Evolutionary conservation across 306 rosid species (phyloP).

Genomic region (Quercus mongolica): DNA sequence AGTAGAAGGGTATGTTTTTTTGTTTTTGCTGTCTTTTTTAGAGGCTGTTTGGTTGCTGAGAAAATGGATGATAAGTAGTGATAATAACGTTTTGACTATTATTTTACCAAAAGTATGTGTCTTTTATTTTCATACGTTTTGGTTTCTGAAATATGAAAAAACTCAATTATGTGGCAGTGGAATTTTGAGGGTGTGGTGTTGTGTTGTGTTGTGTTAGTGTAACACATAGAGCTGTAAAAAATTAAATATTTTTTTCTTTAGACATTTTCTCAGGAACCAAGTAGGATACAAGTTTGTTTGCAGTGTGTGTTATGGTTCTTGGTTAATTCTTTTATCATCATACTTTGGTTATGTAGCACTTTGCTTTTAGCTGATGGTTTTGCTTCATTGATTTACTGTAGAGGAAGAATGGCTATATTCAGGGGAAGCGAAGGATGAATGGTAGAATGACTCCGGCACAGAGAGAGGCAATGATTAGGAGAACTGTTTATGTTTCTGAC

Average conservation of each 20-base stretch:
- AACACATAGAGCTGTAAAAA: background rate
- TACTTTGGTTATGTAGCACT: background rate
- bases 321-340: background rate
- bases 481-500: conserved; percentile 97
- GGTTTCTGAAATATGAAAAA: conserved; percentile 4
- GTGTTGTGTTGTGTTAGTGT: background rate
- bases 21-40: background rate
- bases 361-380: background rate
- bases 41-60: conserved; percentile 4
- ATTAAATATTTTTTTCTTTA: background rate
- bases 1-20: conserved; percentile 57
- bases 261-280: background rate
- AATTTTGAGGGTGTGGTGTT: background rate
- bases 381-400: conserved; percentile 25
- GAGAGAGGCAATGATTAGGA: conserved; percentile 86
- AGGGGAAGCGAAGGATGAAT: conserved; percentile 67
- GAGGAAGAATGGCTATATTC: conserved; percentile 85
- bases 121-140: background rate
- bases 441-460: conserved; percentile 62
- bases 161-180: background rate
- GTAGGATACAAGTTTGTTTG: background rate
- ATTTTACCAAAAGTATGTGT: background rate
- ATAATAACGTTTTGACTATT: background rate
- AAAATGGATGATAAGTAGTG: background rate
- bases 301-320: background rate